Percentiles rank a stretch among this genome's conserved stretches.
Evolutionary conservation across 352 stramenopile species (phyloP).

Genomic region (Pythium periplocum): DNA sequence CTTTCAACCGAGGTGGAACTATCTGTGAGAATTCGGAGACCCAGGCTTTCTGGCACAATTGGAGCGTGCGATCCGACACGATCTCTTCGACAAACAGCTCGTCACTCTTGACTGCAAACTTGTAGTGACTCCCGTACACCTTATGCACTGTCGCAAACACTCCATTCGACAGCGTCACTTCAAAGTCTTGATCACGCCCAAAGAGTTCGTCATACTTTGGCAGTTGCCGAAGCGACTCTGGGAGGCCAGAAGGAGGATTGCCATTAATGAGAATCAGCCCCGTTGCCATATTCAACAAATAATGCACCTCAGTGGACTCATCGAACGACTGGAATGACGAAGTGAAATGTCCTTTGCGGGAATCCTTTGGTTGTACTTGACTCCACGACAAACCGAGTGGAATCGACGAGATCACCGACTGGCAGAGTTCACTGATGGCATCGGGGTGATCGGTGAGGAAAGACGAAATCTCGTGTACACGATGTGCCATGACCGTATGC

Average conservation of each 20-base stretch:
- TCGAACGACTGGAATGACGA: slow-evolving; percentile 9
- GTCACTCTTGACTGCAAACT: slow-evolving; percentile 22
- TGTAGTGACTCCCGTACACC: slow-evolving; percentile 25
- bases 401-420: neutral
- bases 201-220: slow-evolving; percentile 35
- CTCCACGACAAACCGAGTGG: slow-evolving; percentile 22
- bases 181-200: slow-evolving; percentile 33
- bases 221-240: slow-evolving; percentile 23
- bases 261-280: slow-evolving; percentile 38
- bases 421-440: slow-evolving; percentile 2
- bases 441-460: neutral
- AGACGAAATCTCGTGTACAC: slow-evolving; percentile 10
- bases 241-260: slow-evolving; percentile 28
- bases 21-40: slow-evolving; percentile 9
- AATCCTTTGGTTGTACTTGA: slow-evolving; percentile 18
- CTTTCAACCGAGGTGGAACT: slow-evolving; percentile 23
- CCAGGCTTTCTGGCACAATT: slow-evolving; percentile 29
- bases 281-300: slow-evolving; percentile 47
- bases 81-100: slow-evolving; percentile 37
- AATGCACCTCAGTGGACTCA: slow-evolving; percentile 13
- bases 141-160: slow-evolving; percentile 25
- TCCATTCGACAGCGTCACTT: slow-evolving; percentile 27
- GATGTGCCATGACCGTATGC: slow-evolving; percentile 26
- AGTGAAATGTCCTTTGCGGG: too few species aligned
- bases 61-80: slow-evolving; percentile 14